Base-by-base conservation (phyloP, 1,284 basidiomycete genomes). In the Peniophora sp. region DNA sequence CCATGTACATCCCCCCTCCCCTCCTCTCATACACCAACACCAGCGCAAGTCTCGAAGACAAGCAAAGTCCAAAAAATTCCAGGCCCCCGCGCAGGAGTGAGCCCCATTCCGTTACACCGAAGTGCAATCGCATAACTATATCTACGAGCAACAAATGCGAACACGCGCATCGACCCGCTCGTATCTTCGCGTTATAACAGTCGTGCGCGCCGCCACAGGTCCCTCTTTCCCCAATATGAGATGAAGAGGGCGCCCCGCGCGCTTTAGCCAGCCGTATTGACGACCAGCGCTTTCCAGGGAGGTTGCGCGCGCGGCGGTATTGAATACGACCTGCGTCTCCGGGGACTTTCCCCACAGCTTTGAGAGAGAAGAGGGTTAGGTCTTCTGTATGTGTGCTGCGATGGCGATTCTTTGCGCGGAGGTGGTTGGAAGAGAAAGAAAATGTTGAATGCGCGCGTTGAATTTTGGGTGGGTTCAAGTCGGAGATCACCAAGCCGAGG, bases 271-370 rank as follows among this genome's bases (percentile, higher is more conserved):
- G 50, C 56, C 49, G 51, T 50, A 12, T 32, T 83, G 87, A 70
- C 69, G 73, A 79, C 72, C 73, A 79, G 81, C 70, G 64, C 84
- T 75, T 89, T 85, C 87, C 85, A 86, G 49, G 36, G 55, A 72
- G 56, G n/a, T n/a, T 59, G 57, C 54, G 72, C 69, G 38, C 16
- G 68, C 66, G 69, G 73, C 75, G 70, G 53, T 51, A 9, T 65
- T 12, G 27, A 32, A 12, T 32, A 32, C 72, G 66, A 59, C 80
- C 82, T 81, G 81, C 75, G 65, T 79, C 87, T 89, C 86, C 86
- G 87, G 87, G 84, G 86, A 89, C 87, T 89, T 89, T 89, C 85
- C 87, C 87, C 85, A 81, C 87, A 89, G 86, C 83, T 17, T 48
- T 60, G 61, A 71, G 56, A 55, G 54, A 57, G 69, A 75, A 70